Evolutionary conservation across 768 basidiomycete genomes (phyloP).

Genomic region (Russula olivacea): DNA sequence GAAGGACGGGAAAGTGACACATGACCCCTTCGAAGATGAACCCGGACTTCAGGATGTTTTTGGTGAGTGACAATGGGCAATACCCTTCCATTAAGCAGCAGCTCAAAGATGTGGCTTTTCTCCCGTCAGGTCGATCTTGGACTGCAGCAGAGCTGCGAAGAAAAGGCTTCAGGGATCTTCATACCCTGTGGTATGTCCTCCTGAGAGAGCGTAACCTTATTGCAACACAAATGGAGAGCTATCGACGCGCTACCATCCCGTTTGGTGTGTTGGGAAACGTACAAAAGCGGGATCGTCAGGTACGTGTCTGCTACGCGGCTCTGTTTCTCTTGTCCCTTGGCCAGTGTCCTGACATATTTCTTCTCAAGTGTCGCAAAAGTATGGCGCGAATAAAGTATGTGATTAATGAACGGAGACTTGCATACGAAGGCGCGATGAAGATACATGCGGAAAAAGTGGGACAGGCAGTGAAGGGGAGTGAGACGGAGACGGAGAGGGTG

Average conservation of each 20-base stretch:
- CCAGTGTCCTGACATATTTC: neutral
- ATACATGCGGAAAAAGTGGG: slow-evolving; percentile 26
- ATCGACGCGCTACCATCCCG: slow-evolving; percentile 48
- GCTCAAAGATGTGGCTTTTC: slow-evolving; percentile 2
- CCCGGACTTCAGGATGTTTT: slow-evolving; percentile 32
- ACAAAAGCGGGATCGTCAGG: slow-evolving; percentile 17
- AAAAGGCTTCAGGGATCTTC: slow-evolving; percentile 90
- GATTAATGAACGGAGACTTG: slow-evolving; percentile 82
- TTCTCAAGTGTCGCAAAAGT: slow-evolving; percentile 73
- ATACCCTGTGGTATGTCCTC: slow-evolving; percentile 91
- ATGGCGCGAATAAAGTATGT: slow-evolving; percentile 97
- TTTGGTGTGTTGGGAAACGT: neutral
- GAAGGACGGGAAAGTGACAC: slow-evolving; percentile 45
- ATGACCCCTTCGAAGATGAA: slow-evolving; percentile 42
- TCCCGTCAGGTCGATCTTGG: slow-evolving; percentile 73
- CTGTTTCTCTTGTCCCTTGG: slow-evolving; percentile 3
- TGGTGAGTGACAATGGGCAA: slow-evolving; percentile 35
- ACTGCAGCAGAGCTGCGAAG: slow-evolving; percentile 76
- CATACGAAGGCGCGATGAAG: slow-evolving; percentile 62
- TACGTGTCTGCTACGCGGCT: slow-evolving; percentile 4
- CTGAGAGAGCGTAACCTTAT: slow-evolving; percentile 86
- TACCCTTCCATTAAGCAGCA: slow-evolving; percentile 13
- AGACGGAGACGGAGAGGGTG: neutral
- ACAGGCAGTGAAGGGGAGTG: slow-evolving; percentile 4
- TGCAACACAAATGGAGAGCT: slow-evolving; percentile 80